These are phyloP conservation scores for Metschnikowia peoriensis DNA, from an alignment of 805 yeast genomes.

Conservation along the genomic window DNA sequence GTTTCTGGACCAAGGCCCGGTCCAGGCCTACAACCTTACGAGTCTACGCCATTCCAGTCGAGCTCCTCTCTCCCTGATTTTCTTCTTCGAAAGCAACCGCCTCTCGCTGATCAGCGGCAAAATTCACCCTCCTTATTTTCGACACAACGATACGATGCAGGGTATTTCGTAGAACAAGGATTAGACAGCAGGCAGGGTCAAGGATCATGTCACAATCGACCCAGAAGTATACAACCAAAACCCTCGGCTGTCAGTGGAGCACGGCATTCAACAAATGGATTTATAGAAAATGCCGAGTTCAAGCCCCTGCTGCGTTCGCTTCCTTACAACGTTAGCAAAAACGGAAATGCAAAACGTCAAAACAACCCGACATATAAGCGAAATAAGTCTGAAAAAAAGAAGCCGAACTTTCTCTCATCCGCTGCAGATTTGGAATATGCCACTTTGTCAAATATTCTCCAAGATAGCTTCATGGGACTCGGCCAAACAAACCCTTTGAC, in stretches of 20 bases:
- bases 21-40: constrained; percentile 3
- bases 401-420: constrained; percentile 52
- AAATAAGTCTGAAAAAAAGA: not conserved
- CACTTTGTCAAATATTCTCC: constrained; percentile 62
- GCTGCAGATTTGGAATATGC: constrained; percentile 77
- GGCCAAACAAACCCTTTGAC: constrained; percentile 23
- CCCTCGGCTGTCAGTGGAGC: not conserved
- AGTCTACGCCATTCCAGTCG: constrained; percentile 18
- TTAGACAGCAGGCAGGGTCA: not conserved
- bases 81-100: not conserved
- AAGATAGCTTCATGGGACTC: constrained; percentile 38
- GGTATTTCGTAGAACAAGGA: not conserved
- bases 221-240: not conserved
- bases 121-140: not conserved
- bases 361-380: not conserved
- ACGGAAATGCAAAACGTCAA: not conserved
- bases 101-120: not conserved
- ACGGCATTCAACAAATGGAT: not conserved
- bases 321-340: not conserved
- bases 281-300: not conserved
- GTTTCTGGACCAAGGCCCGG: constrained; percentile 2
- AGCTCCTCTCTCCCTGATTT: constrained; percentile 16
- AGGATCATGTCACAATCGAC: not conserved
- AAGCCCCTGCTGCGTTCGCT: too few relatives aligned
- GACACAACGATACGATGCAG: not conserved